Base-by-base conservation (phyloP, 2,329 filamentous ascomycete genomes). In the Botrytis pseudocinerea region DNA sequence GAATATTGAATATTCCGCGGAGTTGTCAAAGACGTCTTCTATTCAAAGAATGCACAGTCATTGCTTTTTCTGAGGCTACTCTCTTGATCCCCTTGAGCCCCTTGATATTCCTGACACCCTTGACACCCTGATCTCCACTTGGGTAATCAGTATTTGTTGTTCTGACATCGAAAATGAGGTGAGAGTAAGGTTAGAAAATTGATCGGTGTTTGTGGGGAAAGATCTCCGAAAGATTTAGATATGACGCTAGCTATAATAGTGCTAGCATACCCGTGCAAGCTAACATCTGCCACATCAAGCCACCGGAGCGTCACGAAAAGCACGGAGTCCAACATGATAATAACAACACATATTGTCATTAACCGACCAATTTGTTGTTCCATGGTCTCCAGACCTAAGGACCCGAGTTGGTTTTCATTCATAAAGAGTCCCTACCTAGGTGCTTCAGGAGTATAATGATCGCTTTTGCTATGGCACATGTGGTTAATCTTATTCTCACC, bases 171-270 rank as follows among this genome's bases (percentile, higher is more conserved):
- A 42, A n/a, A n/a, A 44, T 44, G 63, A 38, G 20, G 28, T 66
- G 44, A 38, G 22, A 46, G 51, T 57, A 18, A 57, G 51, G 51
- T 64, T 46, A 35, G 62, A 64, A 64, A 46, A 35, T 46, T 48
- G 28, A 48, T 48, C 62, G 62, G 40, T 35, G 42, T 64, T 64
- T 64, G 62, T 64, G 62, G 42, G 42, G 42, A 64, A 57, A 66
- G 42, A 66, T 66, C 46, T 51, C 63, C 63, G n/a, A 51, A 32
- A 66, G 7, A 40, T n/a, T 10, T 51, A 66, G 7, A 40, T 20
- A 18, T 51, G 6, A n/a, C 32, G 32, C 44, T 38, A 66, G 38
- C 60, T 61, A 38, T 61, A 25, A 61, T 40, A 61, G 60, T 28
- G 38, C 25, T 40, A 63, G 60, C 16, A 28, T 44, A 28, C 38